Conservation (phyloP, 441 rosid genomes). For the Adansonia grandidieri region DNA sequence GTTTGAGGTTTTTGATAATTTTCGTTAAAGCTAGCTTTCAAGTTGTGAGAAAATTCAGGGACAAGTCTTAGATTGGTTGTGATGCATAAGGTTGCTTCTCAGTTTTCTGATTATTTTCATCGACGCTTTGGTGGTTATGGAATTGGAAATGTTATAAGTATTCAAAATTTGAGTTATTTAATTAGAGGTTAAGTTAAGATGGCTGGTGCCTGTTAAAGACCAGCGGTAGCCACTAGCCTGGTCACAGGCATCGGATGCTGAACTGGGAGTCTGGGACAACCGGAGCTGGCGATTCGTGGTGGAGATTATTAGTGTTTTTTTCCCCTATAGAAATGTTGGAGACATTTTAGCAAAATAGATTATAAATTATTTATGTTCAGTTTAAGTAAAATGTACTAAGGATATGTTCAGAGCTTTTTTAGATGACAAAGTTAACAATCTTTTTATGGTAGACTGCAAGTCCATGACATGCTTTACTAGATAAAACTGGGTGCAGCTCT, state of each 20-base stretch:
- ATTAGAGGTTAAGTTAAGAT: slow-evolving; percentile 4
- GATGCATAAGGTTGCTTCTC: background rate
- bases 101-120: slow-evolving; percentile 3
- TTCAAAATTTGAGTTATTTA: background rate
- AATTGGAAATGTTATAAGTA: background rate
- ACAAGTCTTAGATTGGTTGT: background rate
- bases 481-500: background rate
- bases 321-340: background rate
- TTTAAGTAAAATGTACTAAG: background rate
- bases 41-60: background rate
- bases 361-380: background rate
- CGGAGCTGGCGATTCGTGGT: background rate
- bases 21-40: background rate
- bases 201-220: background rate
- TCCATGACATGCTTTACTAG: background rate
- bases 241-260: slow-evolving; percentile 9
- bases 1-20: slow-evolving; percentile 6
- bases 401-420: background rate
- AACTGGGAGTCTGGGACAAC: background rate
- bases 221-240: background rate
- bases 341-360: background rate
- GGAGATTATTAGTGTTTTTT: slow-evolving; percentile 3
- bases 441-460: background rate
- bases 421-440: background rate
- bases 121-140: background rate